Evolutionary conservation across 1,284 basidiomycete species (phyloP), one percentile per base, ranked within the genome.

Genomic region (Phenoliferia sp.): DNA sequence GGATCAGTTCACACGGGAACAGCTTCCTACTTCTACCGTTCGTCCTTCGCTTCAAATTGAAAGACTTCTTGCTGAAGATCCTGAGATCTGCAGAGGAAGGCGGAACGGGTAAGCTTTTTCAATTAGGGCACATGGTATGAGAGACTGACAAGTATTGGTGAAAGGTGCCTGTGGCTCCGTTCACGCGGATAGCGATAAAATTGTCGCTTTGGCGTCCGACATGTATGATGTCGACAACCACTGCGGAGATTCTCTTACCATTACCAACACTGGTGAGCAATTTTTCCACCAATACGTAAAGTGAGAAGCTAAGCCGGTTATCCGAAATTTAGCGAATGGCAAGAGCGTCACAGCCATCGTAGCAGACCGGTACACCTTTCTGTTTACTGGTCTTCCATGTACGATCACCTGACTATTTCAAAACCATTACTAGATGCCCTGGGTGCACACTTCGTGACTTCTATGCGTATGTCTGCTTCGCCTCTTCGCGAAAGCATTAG

Each of bases 11-110:
- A 69, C 65, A 69, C 69, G 17, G 74, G 75, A 28, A 54, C 63
- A 72, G 89, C 85, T 32, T 91, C 90, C 31, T 91, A 79, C 81
- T 90, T 83, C 83, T 84, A 81, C 78, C 90, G 92, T 81, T 44
- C 39, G 22, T 12, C 22, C 39, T 44, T 44, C 48, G 22, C 48
- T 52, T 52, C 19, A 5, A 52, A 52, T 74, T 61, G 70, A 79
- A 55, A 62, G 59, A n/a, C n/a, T n/a, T n/a, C n/a, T n/a, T n/a
- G n/a, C 48, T 9, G 19, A 52, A n/a, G 17, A 52, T 52, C 48
- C 19, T 7, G 5, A 19, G 28, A 7, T 52, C 5, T 22, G 19
- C 48, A 52, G 48, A 52, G 48, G 48, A 52, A 26, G 48, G 48
- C 48, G 48, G 48, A 52, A 52, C 48, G 48, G 48, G 48, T n/a